A percentile compares a stretch with the other conserved stretches of the same genome.
phyloP scores from a whole-genome alignment of 768 basidiomycete genomes.

The Psilocybe tampanensis region DNA sequence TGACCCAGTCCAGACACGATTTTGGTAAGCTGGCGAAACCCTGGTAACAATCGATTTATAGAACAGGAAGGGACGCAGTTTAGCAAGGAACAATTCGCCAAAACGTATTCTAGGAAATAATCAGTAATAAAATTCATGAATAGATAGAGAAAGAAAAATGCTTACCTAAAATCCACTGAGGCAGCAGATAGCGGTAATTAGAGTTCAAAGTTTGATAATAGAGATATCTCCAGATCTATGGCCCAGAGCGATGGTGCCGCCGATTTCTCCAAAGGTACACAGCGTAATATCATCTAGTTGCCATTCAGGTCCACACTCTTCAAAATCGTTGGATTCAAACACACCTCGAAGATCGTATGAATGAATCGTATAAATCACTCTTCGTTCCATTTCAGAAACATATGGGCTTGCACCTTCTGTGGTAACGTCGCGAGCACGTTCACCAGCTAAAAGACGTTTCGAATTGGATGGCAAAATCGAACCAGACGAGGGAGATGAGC shows the following conservation, averaged over 20 bases:
- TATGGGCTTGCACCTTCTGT: not conserved
- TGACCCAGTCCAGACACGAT: conserved; percentile 29
- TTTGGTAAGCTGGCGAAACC: conserved; percentile 27
- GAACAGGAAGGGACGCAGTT: not conserved
- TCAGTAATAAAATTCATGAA: not conserved
- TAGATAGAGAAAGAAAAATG: not conserved
- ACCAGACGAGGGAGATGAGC: not conserved
- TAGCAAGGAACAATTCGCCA: no score
- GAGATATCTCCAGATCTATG: conserved; percentile 42
- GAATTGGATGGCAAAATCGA: not conserved
- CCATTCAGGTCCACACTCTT: not conserved
- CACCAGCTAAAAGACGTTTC: not conserved
- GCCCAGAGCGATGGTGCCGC: conserved; percentile 44
- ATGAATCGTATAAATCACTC: conserved; percentile 30
- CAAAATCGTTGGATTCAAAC: no score
- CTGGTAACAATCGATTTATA: not conserved
- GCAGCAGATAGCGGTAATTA: not conserved
- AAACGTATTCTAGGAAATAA: no score
- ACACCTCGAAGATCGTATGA: conserved; percentile 47
- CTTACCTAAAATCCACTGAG: not conserved
- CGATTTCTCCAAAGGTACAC: conserved; percentile 49
- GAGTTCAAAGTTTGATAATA: conserved; percentile 25
- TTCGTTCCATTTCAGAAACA: conserved; percentile 27
- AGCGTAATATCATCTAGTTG: conserved; percentile 44
- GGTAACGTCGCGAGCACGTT: not conserved